A percentile compares a stretch with the other conserved stretches of the same genome.
These are phyloP conservation scores for Ramalina intermedia DNA, from an alignment of 495 filamentous ascomycete genomes.

Conservation along the genomic window DNA sequence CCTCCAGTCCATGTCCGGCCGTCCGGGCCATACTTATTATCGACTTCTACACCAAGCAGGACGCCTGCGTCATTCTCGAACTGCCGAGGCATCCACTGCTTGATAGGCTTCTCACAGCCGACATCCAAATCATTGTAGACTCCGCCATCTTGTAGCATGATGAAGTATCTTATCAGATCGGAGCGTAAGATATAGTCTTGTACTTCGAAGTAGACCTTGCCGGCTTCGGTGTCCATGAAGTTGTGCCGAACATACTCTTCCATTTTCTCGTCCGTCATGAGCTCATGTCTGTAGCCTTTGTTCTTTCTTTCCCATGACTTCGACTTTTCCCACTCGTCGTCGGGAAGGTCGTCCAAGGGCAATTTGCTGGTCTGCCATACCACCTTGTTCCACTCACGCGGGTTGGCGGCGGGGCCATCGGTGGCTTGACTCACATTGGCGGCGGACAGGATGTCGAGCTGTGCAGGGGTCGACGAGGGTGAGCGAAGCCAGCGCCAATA, in stretches of 20 bases:
- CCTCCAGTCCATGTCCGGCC: constrained; percentile 4
- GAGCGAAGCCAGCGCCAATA: constrained; percentile 1
- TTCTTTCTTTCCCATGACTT: constrained; percentile 20
- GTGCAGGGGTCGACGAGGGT: neutral
- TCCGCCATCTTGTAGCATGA: constrained; percentile 43
- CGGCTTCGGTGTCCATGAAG: constrained; percentile 24
- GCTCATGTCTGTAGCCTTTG: constrained; percentile 17
- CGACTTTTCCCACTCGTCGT: constrained; percentile 15
- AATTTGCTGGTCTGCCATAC: constrained; percentile 11
- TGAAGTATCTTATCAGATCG: constrained; percentile 43
- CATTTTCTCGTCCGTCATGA: constrained; percentile 20
- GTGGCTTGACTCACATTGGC: neutral
- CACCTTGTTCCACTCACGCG: constrained; percentile 1
- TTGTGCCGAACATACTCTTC: constrained; percentile 20
- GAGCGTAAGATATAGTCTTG: constrained; percentile 35
- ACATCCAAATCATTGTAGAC: constrained; percentile 46
- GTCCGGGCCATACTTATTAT: constrained; percentile 11
- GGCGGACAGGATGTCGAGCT: neutral
- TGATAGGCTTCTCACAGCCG: constrained; percentile 32
- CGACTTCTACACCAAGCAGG: constrained; percentile 24
- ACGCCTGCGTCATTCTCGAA: constrained; percentile 22
- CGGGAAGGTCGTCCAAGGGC: constrained; percentile 3
- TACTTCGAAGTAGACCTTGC: constrained; percentile 27
- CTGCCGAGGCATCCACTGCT: constrained; percentile 36
- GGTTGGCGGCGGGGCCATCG: neutral